Base-by-base conservation (phyloP, 2,329 filamentous ascomycete species). In the Stachybotrys chartarum region DNA sequence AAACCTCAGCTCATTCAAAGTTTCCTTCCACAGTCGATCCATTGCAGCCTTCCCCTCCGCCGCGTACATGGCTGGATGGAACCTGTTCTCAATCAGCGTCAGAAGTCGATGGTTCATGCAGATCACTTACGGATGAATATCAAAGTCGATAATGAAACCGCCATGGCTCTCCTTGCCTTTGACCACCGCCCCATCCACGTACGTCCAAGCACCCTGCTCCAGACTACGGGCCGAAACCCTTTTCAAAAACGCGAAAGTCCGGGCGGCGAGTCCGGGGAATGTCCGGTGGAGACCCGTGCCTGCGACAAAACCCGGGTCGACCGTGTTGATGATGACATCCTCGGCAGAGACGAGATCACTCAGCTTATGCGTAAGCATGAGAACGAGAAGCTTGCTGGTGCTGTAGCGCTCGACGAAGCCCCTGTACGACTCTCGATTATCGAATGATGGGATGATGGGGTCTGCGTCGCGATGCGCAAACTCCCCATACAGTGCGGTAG, bases 91-190 rank as follows among this genome's bases (percentile, higher is more conserved):
- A 24, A 32, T 42, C n/a, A 44, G 31, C n/a, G 14, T 44, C 12
- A 17, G 32, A 42, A 10, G 5, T 39, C 31, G 14, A 30, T 14
- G 6, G 11, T 18, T 5, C 18, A 10, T 16, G 44, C 18, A 18
- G 16, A 6, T 12, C n/a, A 65, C 64, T 62, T 56, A 66, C 64
- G 64, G 56, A 35, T 53, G 42, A 44, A 66, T 55, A 11, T 57
- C 24, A 57, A 55, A 64, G 11, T 65, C 61, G 1, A 55, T 57
- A 35, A 57, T 62, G 7, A 57, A 56, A 3, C 50, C 30, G 11
- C 64, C 63, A 53, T 66, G 64, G 17, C 57, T 61, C 24, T 63
- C 64, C 52, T 56, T 55, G 3, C 60, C 62, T 16, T 57, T 53
- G 2, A 64, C 59, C 2, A 59, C 44, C 10, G 53, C 55, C 16